Percentiles rank a stretch among this genome's conserved stretches.
These are phyloP conservation scores for Zymoseptoria brevis DNA, from an alignment of 2,329 filamentous ascomycete genomes.

Conservation along the genomic window DNA sequence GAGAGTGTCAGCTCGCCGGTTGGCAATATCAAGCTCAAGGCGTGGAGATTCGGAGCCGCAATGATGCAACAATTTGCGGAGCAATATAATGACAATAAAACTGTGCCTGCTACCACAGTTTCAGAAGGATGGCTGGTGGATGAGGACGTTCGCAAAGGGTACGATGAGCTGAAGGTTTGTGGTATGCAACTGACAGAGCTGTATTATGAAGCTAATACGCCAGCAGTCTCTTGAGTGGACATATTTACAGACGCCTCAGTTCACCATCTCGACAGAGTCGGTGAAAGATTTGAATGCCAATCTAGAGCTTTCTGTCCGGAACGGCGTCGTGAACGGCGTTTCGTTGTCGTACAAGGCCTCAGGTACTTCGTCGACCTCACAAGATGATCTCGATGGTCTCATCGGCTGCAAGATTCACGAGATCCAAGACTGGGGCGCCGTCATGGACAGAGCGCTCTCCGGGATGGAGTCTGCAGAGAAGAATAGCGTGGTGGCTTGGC, in stretches of 20 bases:
- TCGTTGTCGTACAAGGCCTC: slow-evolving; percentile 19
- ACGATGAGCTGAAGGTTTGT: slow-evolving; percentile 54
- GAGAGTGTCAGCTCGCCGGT: slow-evolving; percentile 85
- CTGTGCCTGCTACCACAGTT: slow-evolving; percentile 34
- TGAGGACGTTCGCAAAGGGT: slow-evolving; percentile 53
- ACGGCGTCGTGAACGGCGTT: slow-evolving; percentile 47
- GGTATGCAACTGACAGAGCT: slow-evolving; percentile 1
- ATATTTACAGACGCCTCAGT: slow-evolving; percentile 78
- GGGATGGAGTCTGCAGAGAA: neutral
- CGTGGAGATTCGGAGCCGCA: slow-evolving; percentile 36
- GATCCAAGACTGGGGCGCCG: slow-evolving; percentile 25
- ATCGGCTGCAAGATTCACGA: slow-evolving; percentile 42
- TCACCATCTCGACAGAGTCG: slow-evolving; percentile 39
- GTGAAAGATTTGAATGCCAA: slow-evolving; percentile 4
- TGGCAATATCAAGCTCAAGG: slow-evolving; percentile 61
- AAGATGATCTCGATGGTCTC: neutral
- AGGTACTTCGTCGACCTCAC: neutral
- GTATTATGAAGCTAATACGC: slow-evolving; percentile 26
- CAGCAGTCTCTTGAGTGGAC: slow-evolving; percentile 61
- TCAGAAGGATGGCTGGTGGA: slow-evolving; percentile 46
- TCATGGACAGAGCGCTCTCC: neutral
- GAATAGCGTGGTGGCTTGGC: slow-evolving; percentile 11
- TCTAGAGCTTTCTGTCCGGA: slow-evolving; percentile 37
- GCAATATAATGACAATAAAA: slow-evolving; percentile 51
- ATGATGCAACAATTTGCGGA: slow-evolving; percentile 51